Evolutionary conservation across 306 rosid species (phyloP), one percentile per base, ranked within the genome.

Genomic region (Ormosia emarginata): DNA sequence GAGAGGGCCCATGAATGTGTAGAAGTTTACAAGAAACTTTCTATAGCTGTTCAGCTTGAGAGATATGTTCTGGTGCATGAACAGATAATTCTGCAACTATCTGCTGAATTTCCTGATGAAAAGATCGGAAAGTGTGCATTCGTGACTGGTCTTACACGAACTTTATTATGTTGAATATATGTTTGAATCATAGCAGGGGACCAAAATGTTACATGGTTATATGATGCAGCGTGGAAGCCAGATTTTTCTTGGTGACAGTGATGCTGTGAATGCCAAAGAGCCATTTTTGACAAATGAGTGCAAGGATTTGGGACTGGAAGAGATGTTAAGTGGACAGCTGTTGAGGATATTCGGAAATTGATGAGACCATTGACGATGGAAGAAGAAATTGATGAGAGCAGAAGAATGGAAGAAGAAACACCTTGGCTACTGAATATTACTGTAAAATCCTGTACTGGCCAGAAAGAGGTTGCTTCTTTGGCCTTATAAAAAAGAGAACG

Each of bases 51-150:
- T 3, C 4, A 36, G 39, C 3, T 90, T 55, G 99, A 95, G 83
- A 93, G 99, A 47, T 95, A 89, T 24, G 84, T 90, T 56, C 93
- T 95, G 56, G 98, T 95, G 57, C 98, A 95, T 50, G 99, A 98
- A 41, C 99, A 92, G 86, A 95, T 93, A 14, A 88, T 95, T 82
- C 83, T 91, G 81, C 99, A 95, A 84, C 86, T 92, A 49, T 93
- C 93, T 84, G 89, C 94, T n/a, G 97, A 87, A 74, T 95, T 74
- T 90, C 98, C 98, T 11, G 97, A 90, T 82, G 86, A 44, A 2
- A 81, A 83, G 86, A 87, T 95, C 49, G 90, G 79, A 83, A 93
- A 83, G 78, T 93, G 86, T 85, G 82, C 99, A 44, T 95, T 95
- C 82, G 90, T 95, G 79, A 71, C 82, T 10, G 95, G 98, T 67